These are phyloP conservation scores for Dothideomycetidae sp. DNA, from an alignment of 2,329 filamentous ascomycete genomes.

Conservation along the genomic window DNA sequence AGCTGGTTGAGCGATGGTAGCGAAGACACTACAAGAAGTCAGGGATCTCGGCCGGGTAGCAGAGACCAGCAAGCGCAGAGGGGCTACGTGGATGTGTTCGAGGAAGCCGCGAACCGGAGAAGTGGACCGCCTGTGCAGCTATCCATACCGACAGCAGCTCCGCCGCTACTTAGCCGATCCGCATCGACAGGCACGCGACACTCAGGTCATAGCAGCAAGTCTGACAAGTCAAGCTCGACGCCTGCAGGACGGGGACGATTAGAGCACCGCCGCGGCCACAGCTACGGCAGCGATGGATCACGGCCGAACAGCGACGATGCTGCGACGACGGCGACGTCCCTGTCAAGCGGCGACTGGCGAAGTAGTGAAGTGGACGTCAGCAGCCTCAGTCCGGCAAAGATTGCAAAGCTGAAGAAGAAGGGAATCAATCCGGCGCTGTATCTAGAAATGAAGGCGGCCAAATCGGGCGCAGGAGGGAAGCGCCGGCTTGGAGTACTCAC, in stretches of 20 bases:
- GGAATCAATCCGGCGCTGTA: slow-evolving; percentile 34
- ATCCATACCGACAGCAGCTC: neutral
- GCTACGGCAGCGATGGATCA: neutral
- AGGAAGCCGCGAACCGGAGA: slow-evolving; percentile 3
- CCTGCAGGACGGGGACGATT: neutral
- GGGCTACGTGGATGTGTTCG: slow-evolving; percentile 2
- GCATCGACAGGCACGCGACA: neutral
- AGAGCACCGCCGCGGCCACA: neutral
- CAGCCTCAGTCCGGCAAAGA: slow-evolving; percentile 26
- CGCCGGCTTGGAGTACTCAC: slow-evolving; percentile 20
- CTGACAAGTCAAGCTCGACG: slow-evolving; percentile 1
- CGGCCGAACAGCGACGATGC: slow-evolving; percentile 1
- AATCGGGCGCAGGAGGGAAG: slow-evolving; percentile 24
- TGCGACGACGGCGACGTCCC: slow-evolving; percentile 10
- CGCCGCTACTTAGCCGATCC: neutral
- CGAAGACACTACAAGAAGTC: slow-evolving; percentile 3
- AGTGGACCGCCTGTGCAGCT: neutral
- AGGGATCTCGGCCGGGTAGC: neutral
- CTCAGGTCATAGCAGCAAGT: neutral
- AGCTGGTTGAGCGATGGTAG: slow-evolving; percentile 8
- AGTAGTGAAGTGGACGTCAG: slow-evolving; percentile 28
- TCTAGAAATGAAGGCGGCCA: slow-evolving; percentile 33
- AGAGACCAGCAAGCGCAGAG: neutral
- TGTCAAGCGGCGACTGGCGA: slow-evolving; percentile 22
- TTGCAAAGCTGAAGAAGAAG: slow-evolving; percentile 32